phyloP scores from a whole-genome alignment of 2,329 filamentous ascomycete genomes.

The Colletotrichum melonis region DNA sequence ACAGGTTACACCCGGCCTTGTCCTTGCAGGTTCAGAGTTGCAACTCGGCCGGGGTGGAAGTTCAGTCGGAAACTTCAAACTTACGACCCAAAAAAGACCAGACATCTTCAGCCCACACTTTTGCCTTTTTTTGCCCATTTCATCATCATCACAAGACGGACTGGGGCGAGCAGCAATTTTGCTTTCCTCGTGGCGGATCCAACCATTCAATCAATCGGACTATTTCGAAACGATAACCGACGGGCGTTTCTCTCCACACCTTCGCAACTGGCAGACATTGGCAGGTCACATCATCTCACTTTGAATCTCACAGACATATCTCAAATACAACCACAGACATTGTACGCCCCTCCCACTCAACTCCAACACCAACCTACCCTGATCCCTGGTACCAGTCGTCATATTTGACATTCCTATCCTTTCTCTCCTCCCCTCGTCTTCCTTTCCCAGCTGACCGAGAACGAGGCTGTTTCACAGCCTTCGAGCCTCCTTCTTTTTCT shows the following conservation, averaged over 20 bases:
- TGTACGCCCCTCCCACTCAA: not conserved
- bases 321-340: not conserved
- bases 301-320: not conserved
- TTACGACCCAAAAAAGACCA: not conserved
- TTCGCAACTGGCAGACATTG: not conserved
- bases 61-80: slow-evolving; percentile 31
- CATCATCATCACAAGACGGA: not conserved
- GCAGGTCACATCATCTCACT: slow-evolving; percentile 20
- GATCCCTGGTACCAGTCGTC: not conserved
- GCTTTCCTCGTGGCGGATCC: not conserved
- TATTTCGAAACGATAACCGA: slow-evolving; percentile 16
- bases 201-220: slow-evolving; percentile 1
- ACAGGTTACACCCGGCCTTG: not conserved
- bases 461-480: slow-evolving; percentile 29
- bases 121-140: slow-evolving; percentile 22
- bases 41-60: slow-evolving; percentile 14
- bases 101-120: slow-evolving; percentile 7
- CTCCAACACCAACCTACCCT: not conserved
- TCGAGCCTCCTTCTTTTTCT: not conserved
- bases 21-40: slow-evolving; percentile 3
- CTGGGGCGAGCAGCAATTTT: not conserved
- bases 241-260: slow-evolving; percentile 11
- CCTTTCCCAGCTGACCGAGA: slow-evolving; percentile 21
- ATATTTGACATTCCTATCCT: not conserved
- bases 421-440: not conserved